phyloP scores from a whole-genome alignment of 768 basidiomycete species.

The Kwoniella newhampshirensis region DNA sequence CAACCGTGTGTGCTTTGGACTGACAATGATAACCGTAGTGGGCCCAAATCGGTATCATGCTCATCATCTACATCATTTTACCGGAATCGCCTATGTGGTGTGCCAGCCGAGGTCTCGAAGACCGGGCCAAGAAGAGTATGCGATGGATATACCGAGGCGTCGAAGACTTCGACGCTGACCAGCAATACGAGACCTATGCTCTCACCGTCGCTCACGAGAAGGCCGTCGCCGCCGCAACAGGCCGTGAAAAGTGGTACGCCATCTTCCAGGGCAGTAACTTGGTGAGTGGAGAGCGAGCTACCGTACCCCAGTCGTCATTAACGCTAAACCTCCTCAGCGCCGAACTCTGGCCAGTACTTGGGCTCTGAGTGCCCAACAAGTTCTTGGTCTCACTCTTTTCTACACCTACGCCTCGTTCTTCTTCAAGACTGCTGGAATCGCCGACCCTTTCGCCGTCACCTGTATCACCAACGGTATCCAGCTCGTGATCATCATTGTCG shows the following conservation, averaged over 20 bases:
- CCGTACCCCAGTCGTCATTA: background rate
- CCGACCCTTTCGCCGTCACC: constrained; percentile 25
- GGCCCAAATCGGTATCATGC: constrained; percentile 21
- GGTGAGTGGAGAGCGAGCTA: constrained; percentile 3
- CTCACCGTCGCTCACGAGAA: constrained; percentile 22
- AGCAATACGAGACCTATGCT: constrained; percentile 19
- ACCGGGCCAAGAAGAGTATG: constrained; percentile 10
- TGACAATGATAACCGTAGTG: too few relatives aligned
- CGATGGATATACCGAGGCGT: constrained; percentile 15
- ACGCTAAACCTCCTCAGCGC: background rate
- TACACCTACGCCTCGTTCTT: constrained; percentile 20
- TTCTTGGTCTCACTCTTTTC: constrained; percentile 20
- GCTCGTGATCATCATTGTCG: constrained; percentile 16
- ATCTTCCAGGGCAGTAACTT: constrained; percentile 16
- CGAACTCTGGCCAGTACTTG: constrained; percentile 24
- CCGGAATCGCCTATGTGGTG: constrained; percentile 25
- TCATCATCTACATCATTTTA: constrained; percentile 22
- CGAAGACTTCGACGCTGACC: constrained; percentile 12
- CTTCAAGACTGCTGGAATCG: constrained; percentile 19
- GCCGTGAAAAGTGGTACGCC: constrained; percentile 9
- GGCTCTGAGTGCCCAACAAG: constrained; percentile 17
- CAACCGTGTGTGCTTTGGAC: too few relatives aligned
- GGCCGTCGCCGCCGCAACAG: constrained; percentile 2
- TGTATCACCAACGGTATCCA: constrained; percentile 26
- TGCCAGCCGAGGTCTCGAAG: constrained; percentile 13